A percentile compares a stretch with the other conserved stretches of the same genome.
Evolutionary conservation across 371 early-diverging fungal species (phyloP).

Genomic region (Circinella minor): DNA sequence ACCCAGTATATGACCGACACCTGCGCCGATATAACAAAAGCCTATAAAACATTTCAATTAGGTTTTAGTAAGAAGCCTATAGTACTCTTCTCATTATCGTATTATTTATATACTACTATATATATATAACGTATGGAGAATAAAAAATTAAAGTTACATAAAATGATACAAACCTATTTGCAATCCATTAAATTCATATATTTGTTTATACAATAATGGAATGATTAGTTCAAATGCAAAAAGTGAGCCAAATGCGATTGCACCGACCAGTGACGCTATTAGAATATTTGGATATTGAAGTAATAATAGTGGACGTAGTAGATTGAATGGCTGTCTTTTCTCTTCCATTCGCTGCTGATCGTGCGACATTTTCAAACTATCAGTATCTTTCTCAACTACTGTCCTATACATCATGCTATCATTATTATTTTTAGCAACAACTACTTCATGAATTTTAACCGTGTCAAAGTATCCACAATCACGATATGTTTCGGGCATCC

Average conservation of each 20-base stretch:
- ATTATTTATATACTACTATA: too few relatives aligned
- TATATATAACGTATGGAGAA: too few relatives aligned
- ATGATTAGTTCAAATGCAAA: constrained; percentile 47
- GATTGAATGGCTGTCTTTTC: constrained; percentile 19
- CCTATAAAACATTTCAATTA: constrained; percentile 3
- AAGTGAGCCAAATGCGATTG: constrained; percentile 55
- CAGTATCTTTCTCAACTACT: not conserved
- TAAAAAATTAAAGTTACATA: too few relatives aligned
- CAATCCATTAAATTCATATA: constrained; percentile 43
- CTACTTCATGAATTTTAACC: not conserved
- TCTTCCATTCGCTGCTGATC: not conserved
- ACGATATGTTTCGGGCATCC: not conserved
- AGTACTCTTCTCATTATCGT: too few relatives aligned
- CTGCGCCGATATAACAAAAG: constrained; percentile 45
- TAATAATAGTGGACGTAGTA: constrained; percentile 31
- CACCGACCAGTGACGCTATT: constrained; percentile 44
- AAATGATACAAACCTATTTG: constrained; percentile 24
- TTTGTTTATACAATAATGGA: constrained; percentile 28
- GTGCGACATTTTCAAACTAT: not conserved
- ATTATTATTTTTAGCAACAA: not conserved
- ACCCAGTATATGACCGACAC: constrained; percentile 45
- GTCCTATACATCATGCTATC: not conserved
- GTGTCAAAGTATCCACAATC: not conserved
- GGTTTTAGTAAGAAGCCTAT: too few relatives aligned
- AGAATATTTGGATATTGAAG: constrained; percentile 53